Evolutionary conservation across 73 alveolate species (phyloP), one percentile per base, ranked within the genome.

Genomic region (Paraurostyla sp.): DNA sequence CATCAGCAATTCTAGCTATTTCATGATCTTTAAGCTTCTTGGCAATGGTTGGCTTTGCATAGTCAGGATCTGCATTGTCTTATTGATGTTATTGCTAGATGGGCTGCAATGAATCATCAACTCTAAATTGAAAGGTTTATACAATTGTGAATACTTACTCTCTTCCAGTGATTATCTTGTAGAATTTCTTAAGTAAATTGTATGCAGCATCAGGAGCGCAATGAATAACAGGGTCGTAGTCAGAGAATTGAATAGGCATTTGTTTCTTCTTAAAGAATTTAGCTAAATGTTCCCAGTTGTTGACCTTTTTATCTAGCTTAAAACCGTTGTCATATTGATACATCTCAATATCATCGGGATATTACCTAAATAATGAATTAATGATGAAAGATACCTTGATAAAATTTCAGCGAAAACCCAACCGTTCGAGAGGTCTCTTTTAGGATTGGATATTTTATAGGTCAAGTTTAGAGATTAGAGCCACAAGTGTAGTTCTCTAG

Each of bases 311-410:
- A 11, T 86, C 95, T 38, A 90, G 85, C 76, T 93, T 57, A 45
- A 91, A 90, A 48, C 97, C 95, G 78, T 93, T 93, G 56, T 93
- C 97, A 48, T 49, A 92, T 46, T 60, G 58, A 78, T 89, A 85
- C 95, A 93, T 90, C 91, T 93, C 93, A 25, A 93, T 90, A 36
- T 93, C 95, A 88, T 93, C 92, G 13, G 97, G 97, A 80, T 89
- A 81, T 59, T 93, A 93, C 43, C 97, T 50, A 42, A 29, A 36
- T n/a, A 56, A 56, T 15, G 73, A 22, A 62, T 9, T 4, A 13
- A 18, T n/a, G n/a, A n/a, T n/a, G n/a, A n/a, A 13, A 18, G 33
- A 20, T 62, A 62, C 62, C 85, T 69, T 69, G 94, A 89, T 59
- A 89, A 15, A 73, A 89, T 89, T 84, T 89, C 94, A 2, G 94